Base-by-base conservation (phyloP, 2,329 filamentous ascomycete genomes). In the Xylaria sp. region DNA sequence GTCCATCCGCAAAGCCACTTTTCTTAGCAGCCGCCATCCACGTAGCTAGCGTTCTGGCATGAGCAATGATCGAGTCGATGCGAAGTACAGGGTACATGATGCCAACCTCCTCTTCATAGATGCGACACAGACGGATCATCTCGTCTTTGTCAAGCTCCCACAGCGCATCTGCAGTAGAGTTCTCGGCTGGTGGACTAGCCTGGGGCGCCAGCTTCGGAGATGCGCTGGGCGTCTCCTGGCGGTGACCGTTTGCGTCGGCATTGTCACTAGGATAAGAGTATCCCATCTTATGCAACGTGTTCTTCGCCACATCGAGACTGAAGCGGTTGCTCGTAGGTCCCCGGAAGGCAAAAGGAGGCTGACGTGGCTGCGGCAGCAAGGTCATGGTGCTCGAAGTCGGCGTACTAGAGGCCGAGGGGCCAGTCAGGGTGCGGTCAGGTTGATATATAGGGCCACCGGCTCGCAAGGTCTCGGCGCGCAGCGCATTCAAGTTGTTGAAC, bases 31-130 rank as follows among this genome's bases (percentile, higher is more conserved):
- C 77, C 72, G 94, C 92, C 76, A 96, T 89, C 78, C 93, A 96
- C 0, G 87, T 84, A 65, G 90, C 91, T 0, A 97, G 82, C 68
- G 86, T 85, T 70, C 87, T 90, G 6, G 91, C 90, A 78, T 97
- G 92, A 5, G 84, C 83, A 44, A 92, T 89, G 47, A 97, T 83
- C 50, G 86, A 85, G 50, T 92, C 88, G 42, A 97, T 91, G 73
- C 93, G 88, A 55, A 97, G 80, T 3, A 97, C 88, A 0, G 95
- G 95, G 78, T 97, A 97, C 93, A 97, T 97, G 75, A 95, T 88
- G 51, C 93, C 93, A 75, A 97, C 91, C 78, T 98, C 94, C 75
- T 98, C 94, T 73, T 97, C 92, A 76, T 96, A 95, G 0, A 97
- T 84, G 16, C 88, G 86, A 72, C 93, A 93, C 16, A 98, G 82